Base-by-base conservation (phyloP, 208 protist species). In the Leishmania aethiopica region DNA sequence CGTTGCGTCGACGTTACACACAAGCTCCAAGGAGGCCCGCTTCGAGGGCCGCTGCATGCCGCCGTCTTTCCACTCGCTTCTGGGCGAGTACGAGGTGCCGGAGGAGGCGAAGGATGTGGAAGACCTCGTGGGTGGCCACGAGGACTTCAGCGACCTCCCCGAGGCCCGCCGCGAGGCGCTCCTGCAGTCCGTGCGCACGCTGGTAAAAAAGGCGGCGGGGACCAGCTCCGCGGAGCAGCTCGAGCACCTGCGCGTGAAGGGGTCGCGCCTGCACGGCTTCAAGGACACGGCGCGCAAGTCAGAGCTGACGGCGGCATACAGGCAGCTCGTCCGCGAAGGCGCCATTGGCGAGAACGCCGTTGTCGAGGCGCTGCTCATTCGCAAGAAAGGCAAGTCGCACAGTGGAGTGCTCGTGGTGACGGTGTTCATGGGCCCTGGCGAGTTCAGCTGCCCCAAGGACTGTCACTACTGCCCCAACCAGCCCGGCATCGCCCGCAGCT, bases 391-490 rank as follows among this genome's bases (percentile, higher is more conserved):
- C 15, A 93, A 93, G 81, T 97, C 92, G 45, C 95, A 98, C 81
- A 97, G 92, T 60, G 97, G 97, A 10, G 97, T 99, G 62, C 92
- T 99, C 53, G 97, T 99, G 15, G 88, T 99, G 64, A 99, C 97
- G 1, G 95, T 98, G 5, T 97, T 99, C 80, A 97, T 97, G 83
- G 95, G 93, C n/a, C 95, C 96, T 0, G 91, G 96, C 4, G 84
- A 91, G 85, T 99, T 99, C 82, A 96, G 91, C 22, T 99, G 97
- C 89, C 93, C 93, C 35, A 98, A 97, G 89, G 92, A 99, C 77
- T 99, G 97, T 84, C 85, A 98, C 86, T 99, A 99, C 91, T 99
- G 97, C 90, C 97, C 97, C 3, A 97, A 96, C 79, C 92, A 99
- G 82, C 97, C 97, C 17, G 95, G 93, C 22, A 91, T 98, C 55